Base-by-base conservation (phyloP, 2,329 filamentous ascomycete genomes). In the Metarhizium robertsii region DNA sequence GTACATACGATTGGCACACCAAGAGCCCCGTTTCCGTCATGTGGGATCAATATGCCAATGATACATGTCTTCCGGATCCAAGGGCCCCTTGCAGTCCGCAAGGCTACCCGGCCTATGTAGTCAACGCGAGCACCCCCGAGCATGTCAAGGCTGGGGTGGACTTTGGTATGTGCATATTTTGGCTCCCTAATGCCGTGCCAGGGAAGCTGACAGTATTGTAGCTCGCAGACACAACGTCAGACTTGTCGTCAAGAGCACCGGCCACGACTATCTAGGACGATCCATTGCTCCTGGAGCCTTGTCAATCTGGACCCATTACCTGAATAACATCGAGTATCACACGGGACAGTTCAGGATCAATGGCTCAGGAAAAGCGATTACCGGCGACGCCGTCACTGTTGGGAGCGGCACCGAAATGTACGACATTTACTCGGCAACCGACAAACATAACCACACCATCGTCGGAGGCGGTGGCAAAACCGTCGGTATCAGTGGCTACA, bases 231-330 rank as follows among this genome's bases (percentile, higher is more conserved):
- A 74, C 40, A 71, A 76, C 38, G 60, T 79, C 38, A 68, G 76
- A 8, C 65, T 77, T 16, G 60, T 69, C 2, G 61, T 77, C 34
- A 75, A 73, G 51, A 69, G 67, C 36, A 72, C 69, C 0, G 69
- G 74, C 18, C 71, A 77, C 25, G 74, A 79, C 52, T 74, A 71
- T 38, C 61, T 74, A 7, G 76, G 75, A 2, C 71, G 74, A 2
- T 77, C 73, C 6, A 68, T 69, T n/a, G 75, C 73, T 0, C 73
- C 73, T 0, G 79, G 80, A 1, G 75, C 79, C 0, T 66, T 84
- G 1, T 79, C 73, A 1, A 74, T 81, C 55, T 83, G 79, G 80
- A 75, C 72, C 0, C 79, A 78, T 53, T 65, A 79, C 57, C 66
- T 82, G 49, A 72, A 71, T 25, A 63, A 62, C 5, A 62, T 74